These are phyloP conservation scores for Pistacia vera DNA, from an alignment of 345 rosid species.

Conservation along the genomic window DNA sequence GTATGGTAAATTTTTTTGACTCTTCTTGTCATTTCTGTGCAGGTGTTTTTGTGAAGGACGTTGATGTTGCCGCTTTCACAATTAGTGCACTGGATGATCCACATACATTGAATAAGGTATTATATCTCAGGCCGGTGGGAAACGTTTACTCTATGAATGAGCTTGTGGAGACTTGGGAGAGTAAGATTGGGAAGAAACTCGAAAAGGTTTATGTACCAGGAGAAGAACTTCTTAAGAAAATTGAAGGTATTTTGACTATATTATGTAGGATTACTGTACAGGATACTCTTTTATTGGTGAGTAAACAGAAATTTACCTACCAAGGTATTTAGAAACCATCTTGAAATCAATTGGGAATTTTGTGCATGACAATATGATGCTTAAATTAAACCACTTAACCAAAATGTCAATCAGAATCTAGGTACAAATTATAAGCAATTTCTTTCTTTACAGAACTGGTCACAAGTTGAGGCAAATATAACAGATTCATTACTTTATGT, in stretches of 20 bases:
- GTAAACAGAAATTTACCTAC: neutral
- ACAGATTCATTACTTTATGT: neutral
- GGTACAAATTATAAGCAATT: neutral
- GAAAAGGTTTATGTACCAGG: conserved; percentile 55
- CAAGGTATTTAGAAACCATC: neutral
- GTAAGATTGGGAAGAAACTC: conserved; percentile 61
- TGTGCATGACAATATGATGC: neutral
- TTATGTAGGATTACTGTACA: neutral
- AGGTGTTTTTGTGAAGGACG: conserved; percentile 66
- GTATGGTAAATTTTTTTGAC: neutral
- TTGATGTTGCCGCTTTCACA: conserved; percentile 71
- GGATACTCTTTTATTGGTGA: neutral
- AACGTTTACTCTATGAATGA: conserved; percentile 72
- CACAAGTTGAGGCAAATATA: neutral
- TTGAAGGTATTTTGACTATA: conserved; percentile 48
- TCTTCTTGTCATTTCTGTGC: conserved; percentile 19
- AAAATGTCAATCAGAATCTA: neutral
- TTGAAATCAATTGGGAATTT: neutral
- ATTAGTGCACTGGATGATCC: conserved; percentile 69
- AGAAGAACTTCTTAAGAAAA: conserved; percentile 59
- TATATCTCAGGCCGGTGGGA: conserved; percentile 69
- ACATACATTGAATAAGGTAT: conserved; percentile 54
- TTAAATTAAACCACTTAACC: neutral
- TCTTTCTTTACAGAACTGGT: neutral
- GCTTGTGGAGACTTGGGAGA: conserved; percentile 69